These are phyloP conservation scores for Mycosphaerella sp. DNA, from an alignment of 2,329 filamentous ascomycete genomes.

Conservation along the genomic window DNA sequence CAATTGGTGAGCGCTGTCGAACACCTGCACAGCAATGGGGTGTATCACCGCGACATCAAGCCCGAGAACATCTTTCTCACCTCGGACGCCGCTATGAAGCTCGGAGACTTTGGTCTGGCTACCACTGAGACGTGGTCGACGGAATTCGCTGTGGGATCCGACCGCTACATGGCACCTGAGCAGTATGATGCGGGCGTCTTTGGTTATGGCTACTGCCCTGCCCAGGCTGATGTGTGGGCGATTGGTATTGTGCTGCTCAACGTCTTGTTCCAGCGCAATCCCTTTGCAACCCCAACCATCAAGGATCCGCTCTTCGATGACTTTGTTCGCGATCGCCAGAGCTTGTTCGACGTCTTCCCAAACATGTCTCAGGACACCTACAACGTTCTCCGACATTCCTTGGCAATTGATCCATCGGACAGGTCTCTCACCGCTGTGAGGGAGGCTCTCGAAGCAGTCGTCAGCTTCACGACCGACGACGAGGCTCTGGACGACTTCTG, in stretches of 20 bases:
- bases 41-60: conserved; percentile 98
- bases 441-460: conserved; percentile 67
- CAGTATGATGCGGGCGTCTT: conserved; percentile 84
- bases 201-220: conserved; percentile 72
- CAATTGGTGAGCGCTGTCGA: conserved; percentile 84
- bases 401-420: conserved; percentile 85
- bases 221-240: conserved; percentile 92
- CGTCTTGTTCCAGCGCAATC: conserved; percentile 92
- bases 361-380: conserved; percentile 98
- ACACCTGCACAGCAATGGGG: conserved; percentile 81
- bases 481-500: conserved; percentile 93
- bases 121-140: conserved; percentile 85
- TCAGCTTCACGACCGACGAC: conserved; percentile 91
- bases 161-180: conserved; percentile 98
- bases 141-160: conserved; percentile 90
- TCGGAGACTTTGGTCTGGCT: conserved; percentile 92
- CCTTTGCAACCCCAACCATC: conserved; percentile 83
- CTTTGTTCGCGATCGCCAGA: conserved; percentile 88
- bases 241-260: conserved; percentile 96
- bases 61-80: conserved; percentile 98
- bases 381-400: conserved; percentile 82
- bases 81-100: conserved; percentile 81
- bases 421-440: conserved; percentile 74
- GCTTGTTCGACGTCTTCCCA: conserved; percentile 94
- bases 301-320: conserved; percentile 91